Conservation (phyloP, 768 basidiomycete species). For the Daedaleopsis sinensis region DNA sequence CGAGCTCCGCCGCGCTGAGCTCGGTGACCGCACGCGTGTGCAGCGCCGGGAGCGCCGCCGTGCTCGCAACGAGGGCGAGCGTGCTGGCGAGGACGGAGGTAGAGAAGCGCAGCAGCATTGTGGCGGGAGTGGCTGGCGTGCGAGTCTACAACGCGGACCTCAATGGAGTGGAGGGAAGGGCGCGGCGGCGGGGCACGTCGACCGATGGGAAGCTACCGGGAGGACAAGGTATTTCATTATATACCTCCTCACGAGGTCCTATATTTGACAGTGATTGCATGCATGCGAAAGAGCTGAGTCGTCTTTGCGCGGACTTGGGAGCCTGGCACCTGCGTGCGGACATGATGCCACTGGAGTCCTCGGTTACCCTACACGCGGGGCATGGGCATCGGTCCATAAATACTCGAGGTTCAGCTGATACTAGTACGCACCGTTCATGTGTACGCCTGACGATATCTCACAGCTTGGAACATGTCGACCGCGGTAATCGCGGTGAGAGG, state of each 20-base stretch:
- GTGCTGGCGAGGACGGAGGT: conserved; percentile 7
- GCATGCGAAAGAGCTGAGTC: neutral
- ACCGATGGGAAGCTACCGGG: neutral
- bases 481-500: neutral
- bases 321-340: no score
- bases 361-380: no score
- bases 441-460: neutral
- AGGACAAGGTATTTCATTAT: no score
- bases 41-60: conserved; percentile 4
- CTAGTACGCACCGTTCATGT: neutral
- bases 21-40: conserved; percentile 21
- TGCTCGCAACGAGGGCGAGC: neutral
- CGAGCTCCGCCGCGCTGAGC: conserved; percentile 36
- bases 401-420: conserved; percentile 6
- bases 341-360: no score
- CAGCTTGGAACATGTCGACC: neutral
- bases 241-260: neutral
- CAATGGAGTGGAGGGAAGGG: neutral
- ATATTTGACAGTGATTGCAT: neutral
- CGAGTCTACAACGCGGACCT: conserved; percentile 7
- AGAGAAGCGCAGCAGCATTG: conserved; percentile 7
- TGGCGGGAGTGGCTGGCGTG: neutral
- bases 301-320: no score
- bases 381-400: no score
- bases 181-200: neutral